A percentile compares a stretch with the other conserved stretches of the same genome.
These are phyloP conservation scores for Camelina hispida DNA, from an alignment of 345 rosid genomes.

Conservation along the genomic window DNA sequence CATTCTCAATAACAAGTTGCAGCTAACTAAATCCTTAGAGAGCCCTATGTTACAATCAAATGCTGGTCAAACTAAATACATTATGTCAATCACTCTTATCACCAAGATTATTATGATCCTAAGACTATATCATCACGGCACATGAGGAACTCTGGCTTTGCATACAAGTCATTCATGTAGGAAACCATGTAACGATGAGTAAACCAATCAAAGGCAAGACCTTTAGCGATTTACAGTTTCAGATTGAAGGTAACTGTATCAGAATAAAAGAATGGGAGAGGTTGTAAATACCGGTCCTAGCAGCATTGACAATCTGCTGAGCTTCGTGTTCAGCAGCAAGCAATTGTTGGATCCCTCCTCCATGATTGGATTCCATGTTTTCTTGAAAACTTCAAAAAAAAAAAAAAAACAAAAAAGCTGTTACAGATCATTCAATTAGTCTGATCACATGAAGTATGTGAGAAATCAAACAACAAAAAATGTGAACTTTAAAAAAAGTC, in stretches of 20 bases:
- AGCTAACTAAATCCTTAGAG: background rate
- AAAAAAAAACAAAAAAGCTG: background rate
- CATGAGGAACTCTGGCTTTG: background rate
- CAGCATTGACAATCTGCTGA: constrained; percentile 76
- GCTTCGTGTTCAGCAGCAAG: constrained; percentile 95
- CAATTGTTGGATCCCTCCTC: constrained; percentile 50
- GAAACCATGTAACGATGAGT: background rate
- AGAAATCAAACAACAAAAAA: background rate
- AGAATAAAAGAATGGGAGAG: background rate
- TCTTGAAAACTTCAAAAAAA: constrained; percentile 16
- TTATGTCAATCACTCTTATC: background rate
- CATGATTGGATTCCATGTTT: constrained; percentile 55
- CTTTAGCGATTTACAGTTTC: background rate
- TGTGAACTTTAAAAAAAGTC: background rate
- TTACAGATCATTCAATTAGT: background rate
- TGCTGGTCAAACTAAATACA: background rate
- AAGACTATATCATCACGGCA: background rate
- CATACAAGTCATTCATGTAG: background rate
- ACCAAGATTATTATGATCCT: background rate
- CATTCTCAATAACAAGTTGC: constrained; percentile 18
- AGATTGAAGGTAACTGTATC: background rate
- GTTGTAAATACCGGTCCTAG: constrained; percentile 56
- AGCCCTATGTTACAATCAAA: background rate
- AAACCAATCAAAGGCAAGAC: constrained; percentile 4
- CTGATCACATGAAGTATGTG: background rate